phyloP scores from a whole-genome alignment of 2,329 filamentous ascomycete species.

The Talaromyces verruculosus region DNA sequence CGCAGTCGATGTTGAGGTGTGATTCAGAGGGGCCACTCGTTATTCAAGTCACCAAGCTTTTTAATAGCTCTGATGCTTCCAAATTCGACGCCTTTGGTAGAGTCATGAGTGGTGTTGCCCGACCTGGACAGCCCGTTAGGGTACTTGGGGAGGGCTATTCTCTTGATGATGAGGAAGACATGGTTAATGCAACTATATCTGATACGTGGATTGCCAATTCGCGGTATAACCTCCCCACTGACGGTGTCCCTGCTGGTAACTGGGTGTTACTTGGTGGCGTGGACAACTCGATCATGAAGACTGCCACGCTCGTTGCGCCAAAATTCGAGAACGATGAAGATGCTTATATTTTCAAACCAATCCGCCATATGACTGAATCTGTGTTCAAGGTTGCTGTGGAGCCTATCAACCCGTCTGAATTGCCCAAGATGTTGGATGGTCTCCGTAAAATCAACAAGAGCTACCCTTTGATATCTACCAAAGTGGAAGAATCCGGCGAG shows the following conservation, averaged over 20 bases:
- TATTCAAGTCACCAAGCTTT: slow-evolving; percentile 90
- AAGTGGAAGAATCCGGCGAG: slow-evolving; percentile 96
- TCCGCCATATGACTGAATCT: slow-evolving; percentile 93
- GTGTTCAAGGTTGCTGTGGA: slow-evolving; percentile 98
- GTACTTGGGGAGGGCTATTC: slow-evolving; percentile 95
- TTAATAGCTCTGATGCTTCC: slow-evolving; percentile 86
- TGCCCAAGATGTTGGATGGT: slow-evolving; percentile 98
- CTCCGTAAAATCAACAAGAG: slow-evolving; percentile 97
- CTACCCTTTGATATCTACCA: slow-evolving; percentile 91
- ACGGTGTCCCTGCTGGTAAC: slow-evolving; percentile 90
- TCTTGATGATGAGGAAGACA: slow-evolving; percentile 95
- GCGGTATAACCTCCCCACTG: slow-evolving; percentile 86
- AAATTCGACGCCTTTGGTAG: slow-evolving; percentile 86
- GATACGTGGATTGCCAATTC: slow-evolving; percentile 90
- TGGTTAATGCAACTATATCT: slow-evolving; percentile 79
- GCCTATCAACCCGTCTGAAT: slow-evolving; percentile 94
- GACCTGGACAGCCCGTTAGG: slow-evolving; percentile 76
- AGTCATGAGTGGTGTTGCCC: slow-evolving; percentile 87
- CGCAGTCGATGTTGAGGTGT: slow-evolving; percentile 75
- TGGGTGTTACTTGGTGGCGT: slow-evolving; percentile 89
- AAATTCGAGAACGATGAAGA: slow-evolving; percentile 84
- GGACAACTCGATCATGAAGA: slow-evolving; percentile 98
- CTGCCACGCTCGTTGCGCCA: slow-evolving; percentile 81
- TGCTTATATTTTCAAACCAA: slow-evolving; percentile 89
- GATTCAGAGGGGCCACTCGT: slow-evolving; percentile 87